phyloP scores from a whole-genome alignment of 2,329 filamentous ascomycete species.

The Ophiostoma perfectum region DNA sequence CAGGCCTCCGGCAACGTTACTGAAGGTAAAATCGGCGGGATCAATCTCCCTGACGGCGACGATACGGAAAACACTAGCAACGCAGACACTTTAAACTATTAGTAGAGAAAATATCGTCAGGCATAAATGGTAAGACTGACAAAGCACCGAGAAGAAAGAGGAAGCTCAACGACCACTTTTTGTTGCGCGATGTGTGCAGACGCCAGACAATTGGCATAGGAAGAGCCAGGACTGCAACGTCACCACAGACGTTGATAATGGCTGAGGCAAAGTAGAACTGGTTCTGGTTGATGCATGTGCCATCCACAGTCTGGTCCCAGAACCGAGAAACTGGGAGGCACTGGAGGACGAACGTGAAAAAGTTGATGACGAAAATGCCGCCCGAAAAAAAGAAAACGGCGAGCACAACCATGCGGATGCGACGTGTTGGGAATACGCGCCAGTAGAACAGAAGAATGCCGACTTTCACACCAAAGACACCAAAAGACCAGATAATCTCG shows the following conservation, averaged over 20 bases:
- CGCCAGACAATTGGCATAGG: conserved; percentile 33
- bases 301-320: conserved; percentile 19
- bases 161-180: conserved; percentile 32
- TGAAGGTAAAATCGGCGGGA: conserved; percentile 24
- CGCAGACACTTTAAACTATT: conserved; percentile 19
- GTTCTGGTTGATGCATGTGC: conserved; percentile 22
- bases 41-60: conserved; percentile 23
- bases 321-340: conserved; percentile 22
- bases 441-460: conserved; percentile 26
- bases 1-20: conserved; percentile 23
- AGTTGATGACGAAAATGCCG: conserved; percentile 19
- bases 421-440: conserved; percentile 22
- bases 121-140: neutral
- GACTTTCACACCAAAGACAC: conserved; percentile 24
- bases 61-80: conserved; percentile 26
- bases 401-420: conserved; percentile 20
- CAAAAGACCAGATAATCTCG: conserved; percentile 23
- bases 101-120: neutral
- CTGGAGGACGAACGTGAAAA: conserved; percentile 24
- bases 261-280: conserved; percentile 24
- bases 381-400: conserved; percentile 14
- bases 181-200: conserved; percentile 30
- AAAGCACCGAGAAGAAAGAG: conserved; percentile 32
- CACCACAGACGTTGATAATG: conserved; percentile 24
- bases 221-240: conserved; percentile 32